Evolutionary conservation across 129 eudicot species (phyloP), one percentile per base, ranked within the genome.

Genomic region (Glebionis coronaria): DNA sequence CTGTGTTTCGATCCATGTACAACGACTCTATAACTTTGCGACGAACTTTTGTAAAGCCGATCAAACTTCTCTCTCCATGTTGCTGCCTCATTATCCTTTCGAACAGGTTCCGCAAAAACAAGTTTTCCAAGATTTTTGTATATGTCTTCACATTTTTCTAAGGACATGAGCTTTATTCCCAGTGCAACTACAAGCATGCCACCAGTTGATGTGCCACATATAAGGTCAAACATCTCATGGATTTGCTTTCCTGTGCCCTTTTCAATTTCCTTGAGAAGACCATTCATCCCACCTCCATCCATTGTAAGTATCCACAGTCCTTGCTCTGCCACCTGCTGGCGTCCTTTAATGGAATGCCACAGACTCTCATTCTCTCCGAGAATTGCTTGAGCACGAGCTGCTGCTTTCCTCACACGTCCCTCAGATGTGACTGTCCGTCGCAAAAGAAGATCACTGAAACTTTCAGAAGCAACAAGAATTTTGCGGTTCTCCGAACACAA

Each of bases 161-260:
- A 72, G 63, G 95, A 77, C 96, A 88, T 82, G 65, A 76, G 81
- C 81, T 92, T 88, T 55, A 92, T 82, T 75, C 96, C 98, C 29
- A 92, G 88, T 73, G 98, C 95, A 82, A 92, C 98, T 44, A 96
- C 98, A 96, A n/a, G n/a, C n/a, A n/a, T n/a, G n/a, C n/a, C n/a
- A n/a, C n/a, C n/a, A n/a, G n/a, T n/a, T n/a, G n/a, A 92, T 44
- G 98, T 92, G 57, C 98, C 98, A 83, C 98, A 92, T 68, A 92
- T 88, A 66, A 92, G 96, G 86, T 92, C 98, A 78, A 92, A 88
- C 82, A 92, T 72, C 80, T 92, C 98, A 77, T 92, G 96, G 58
- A 92, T 92, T 76, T 60, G 88, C 78, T 82, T 88, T 54, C 98
- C 98, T 44, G 96, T 83, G 38, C 95, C 87, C 72, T 88, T 92